A percentile compares a stretch with the other conserved stretches of the same genome.
Conservation (phyloP, 345 rosid species). For the Orychophragmus violaceus region DNA sequence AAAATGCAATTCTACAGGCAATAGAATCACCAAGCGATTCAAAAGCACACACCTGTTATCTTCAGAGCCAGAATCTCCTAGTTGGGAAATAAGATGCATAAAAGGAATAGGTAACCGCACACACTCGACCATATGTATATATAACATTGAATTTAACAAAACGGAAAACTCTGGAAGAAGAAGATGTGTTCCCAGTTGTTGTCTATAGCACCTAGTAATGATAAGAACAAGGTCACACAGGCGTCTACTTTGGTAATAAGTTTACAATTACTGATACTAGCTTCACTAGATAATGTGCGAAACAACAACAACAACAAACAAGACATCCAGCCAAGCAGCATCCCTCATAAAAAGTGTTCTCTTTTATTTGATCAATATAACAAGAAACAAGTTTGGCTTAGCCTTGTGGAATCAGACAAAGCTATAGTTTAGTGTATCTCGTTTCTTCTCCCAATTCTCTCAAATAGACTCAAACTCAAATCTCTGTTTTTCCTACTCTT, state of each 20-base stretch:
- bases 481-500: background rate
- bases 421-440: conserved; percentile 12
- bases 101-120: background rate
- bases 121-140: background rate
- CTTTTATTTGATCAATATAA: conserved; percentile 11
- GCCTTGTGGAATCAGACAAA: conserved; percentile 21
- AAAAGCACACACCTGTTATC: background rate
- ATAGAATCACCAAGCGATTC: background rate
- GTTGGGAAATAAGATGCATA: background rate
- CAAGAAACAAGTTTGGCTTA: conserved; percentile 19
- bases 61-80: background rate
- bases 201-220: background rate
- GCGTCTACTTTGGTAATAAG: background rate
- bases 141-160: background rate
- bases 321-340: background rate
- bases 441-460: conserved; percentile 12
- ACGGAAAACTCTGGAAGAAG: background rate
- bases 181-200: background rate
- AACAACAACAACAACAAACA: background rate
- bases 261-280: background rate
- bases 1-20: background rate
- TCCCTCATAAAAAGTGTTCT: background rate
- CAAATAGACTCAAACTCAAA: background rate
- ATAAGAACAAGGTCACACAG: background rate
- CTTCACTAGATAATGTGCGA: background rate